These are phyloP conservation scores for Glomus cerebriforme DNA, from an alignment of 192 early-diverging fungal species.

Conservation along the genomic window DNA sequence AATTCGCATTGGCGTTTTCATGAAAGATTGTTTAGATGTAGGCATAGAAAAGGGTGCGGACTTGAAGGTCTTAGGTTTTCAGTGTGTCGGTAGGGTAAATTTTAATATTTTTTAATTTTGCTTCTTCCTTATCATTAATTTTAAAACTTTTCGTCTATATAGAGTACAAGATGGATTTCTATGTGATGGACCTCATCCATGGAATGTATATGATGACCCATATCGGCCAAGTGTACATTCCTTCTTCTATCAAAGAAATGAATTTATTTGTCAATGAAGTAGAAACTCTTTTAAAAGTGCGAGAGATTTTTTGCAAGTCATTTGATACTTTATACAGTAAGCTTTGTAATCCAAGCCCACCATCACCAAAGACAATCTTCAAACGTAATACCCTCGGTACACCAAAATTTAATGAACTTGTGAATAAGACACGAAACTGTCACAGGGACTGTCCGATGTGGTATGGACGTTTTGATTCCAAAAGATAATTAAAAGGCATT, in stretches of 20 bases:
- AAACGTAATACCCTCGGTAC: constrained; percentile 27
- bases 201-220: constrained; percentile 27
- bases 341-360: constrained; percentile 1
- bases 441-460: constrained; percentile 14
- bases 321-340: background rate
- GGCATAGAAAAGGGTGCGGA: background rate
- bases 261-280: constrained; percentile 19
- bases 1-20: background rate
- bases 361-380: constrained; percentile 17
- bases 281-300: constrained; percentile 19
- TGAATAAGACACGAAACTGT: constrained; percentile 20
- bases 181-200: constrained; percentile 23
- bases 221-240: constrained; percentile 14
- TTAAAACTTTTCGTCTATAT: background rate
- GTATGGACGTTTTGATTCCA: background rate
- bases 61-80: background rate
- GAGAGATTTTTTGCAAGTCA: constrained; percentile 29
- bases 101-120: constrained; percentile 4
- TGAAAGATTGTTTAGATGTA: background rate
- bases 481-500: too few relatives aligned
- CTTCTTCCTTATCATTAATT: too few relatives aligned
- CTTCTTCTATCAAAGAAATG: constrained; percentile 26
- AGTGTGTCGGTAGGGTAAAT: constrained; percentile 5
- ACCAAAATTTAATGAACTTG: constrained; percentile 19
- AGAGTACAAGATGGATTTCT: constrained; percentile 21